Evolutionary conservation across 2,329 filamentous ascomycete species (phyloP).

Genomic region (Bipolaris victoriae): DNA sequence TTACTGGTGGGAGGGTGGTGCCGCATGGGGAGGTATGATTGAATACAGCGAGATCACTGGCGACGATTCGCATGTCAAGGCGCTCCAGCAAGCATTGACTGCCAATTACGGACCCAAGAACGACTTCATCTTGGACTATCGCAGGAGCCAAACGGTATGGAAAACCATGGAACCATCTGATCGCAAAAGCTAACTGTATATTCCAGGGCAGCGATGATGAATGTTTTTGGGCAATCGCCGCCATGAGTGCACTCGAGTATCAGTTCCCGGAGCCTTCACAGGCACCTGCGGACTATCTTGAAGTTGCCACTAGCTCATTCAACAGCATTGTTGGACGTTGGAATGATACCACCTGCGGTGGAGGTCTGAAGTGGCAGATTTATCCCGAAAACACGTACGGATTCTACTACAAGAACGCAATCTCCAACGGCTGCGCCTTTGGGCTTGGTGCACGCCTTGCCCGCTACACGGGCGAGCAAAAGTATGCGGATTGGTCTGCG

Average conservation of each 20-base stretch:
- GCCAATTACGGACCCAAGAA: slow-evolving; percentile 51
- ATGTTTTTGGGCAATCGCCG: slow-evolving; percentile 73
- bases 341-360: slow-evolving; percentile 70
- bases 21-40: slow-evolving; percentile 47
- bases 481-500: slow-evolving; percentile 66
- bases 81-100: slow-evolving; percentile 52
- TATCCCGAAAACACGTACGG: slow-evolving; percentile 73
- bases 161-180: neutral
- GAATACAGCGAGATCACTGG: slow-evolving; percentile 57
- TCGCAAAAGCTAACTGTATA: slow-evolving; percentile 5
- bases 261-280: slow-evolving; percentile 67
- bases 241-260: slow-evolving; percentile 71
- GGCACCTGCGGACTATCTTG: slow-evolving; percentile 60
- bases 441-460: slow-evolving; percentile 78
- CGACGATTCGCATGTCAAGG: slow-evolving; percentile 52
- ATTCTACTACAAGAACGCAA: slow-evolving; percentile 81
- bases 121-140: slow-evolving; percentile 54
- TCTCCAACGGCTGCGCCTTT: slow-evolving; percentile 84
- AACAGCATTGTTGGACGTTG: slow-evolving; percentile 72
- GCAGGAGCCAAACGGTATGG: slow-evolving; percentile 39
- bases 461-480: slow-evolving; percentile 68
- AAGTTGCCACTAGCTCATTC: slow-evolving; percentile 74
- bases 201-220: slow-evolving; percentile 74
- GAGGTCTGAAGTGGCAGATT: slow-evolving; percentile 83
- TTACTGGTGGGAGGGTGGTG: slow-evolving; percentile 58